Conservation (phyloP, 2,329 filamentous ascomycete genomes). For the Trichoderma guizhouense region DNA sequence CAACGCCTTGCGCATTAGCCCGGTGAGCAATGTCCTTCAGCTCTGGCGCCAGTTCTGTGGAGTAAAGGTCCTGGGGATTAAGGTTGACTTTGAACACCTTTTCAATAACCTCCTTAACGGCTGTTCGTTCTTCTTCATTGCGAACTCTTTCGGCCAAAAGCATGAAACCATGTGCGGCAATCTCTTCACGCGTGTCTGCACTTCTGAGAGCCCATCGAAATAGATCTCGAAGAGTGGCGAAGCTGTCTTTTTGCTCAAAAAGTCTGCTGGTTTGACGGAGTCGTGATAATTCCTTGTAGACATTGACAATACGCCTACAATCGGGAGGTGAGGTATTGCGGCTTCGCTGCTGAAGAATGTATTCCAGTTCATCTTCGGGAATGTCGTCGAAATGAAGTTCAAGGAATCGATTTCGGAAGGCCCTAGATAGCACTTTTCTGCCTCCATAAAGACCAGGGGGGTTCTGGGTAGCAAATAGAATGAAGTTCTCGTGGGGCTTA, state of each 20-base stretch:
- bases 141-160: slow-evolving; percentile 90
- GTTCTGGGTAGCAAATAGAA: slow-evolving; percentile 97
- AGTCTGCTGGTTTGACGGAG: slow-evolving; percentile 85
- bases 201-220: slow-evolving; percentile 91
- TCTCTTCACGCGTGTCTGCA: slow-evolving; percentile 80
- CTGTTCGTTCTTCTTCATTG: slow-evolving; percentile 79
- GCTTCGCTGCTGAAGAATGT: slow-evolving; percentile 83
- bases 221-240: slow-evolving; percentile 90
- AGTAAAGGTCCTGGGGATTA: slow-evolving; percentile 71
- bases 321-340: slow-evolving; percentile 85
- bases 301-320: slow-evolving; percentile 83
- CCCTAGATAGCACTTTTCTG: slow-evolving; percentile 85
- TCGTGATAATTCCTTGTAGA: slow-evolving; percentile 89
- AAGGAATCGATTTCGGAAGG: slow-evolving; percentile 94
- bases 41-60: slow-evolving; percentile 53
- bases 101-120: slow-evolving; percentile 86
- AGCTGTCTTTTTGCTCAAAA: slow-evolving; percentile 96
- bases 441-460: slow-evolving; percentile 94
- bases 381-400: slow-evolving; percentile 99
- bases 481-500: slow-evolving; percentile 88
- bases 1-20: slow-evolving; percentile 61
- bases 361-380: slow-evolving; percentile 87
- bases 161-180: slow-evolving; percentile 94
- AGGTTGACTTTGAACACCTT: slow-evolving; percentile 84
- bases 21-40: slow-evolving; percentile 47